Percentiles rank a stretch among this genome's conserved stretches.
Conservation (phyloP, 495 filamentous ascomycete genomes). For the Hyphodiscus hymeniophilus region DNA sequence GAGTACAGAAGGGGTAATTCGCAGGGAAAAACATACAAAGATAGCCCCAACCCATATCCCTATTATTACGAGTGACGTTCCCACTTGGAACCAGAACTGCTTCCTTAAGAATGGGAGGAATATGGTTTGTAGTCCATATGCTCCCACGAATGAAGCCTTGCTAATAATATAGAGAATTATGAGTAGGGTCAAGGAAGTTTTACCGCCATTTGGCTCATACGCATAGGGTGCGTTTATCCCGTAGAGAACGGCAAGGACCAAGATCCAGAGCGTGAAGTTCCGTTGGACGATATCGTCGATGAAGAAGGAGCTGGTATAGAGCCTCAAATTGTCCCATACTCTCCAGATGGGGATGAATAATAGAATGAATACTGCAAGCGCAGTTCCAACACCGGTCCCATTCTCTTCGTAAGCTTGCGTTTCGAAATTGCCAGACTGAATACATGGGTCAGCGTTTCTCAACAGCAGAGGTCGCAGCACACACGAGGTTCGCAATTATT, state of each 20-base stretch:
- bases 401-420: slow-evolving; percentile 8
- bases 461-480: no score
- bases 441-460: no score
- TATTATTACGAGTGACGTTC: background rate
- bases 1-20: no score
- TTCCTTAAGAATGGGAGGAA: slow-evolving; percentile 9
- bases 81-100: slow-evolving; percentile 1
- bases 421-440: slow-evolving; percentile 7
- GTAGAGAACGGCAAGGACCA: slow-evolving; percentile 14
- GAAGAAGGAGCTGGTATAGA: slow-evolving; percentile 13
- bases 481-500: slow-evolving; percentile 21
- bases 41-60: slow-evolving; percentile 15
- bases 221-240: slow-evolving; percentile 20
- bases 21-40: no score
- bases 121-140: slow-evolving; percentile 3
- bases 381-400: slow-evolving; percentile 1
- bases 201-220: slow-evolving; percentile 1
- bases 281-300: slow-evolving; percentile 14
- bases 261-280: slow-evolving; percentile 16
- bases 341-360: slow-evolving; percentile 21
- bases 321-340: slow-evolving; percentile 15
- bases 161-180: slow-evolving; percentile 12
- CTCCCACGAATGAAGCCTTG: slow-evolving; percentile 6
- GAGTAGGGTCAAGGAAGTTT: slow-evolving; percentile 10
- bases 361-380: slow-evolving; percentile 12